Conservation (phyloP, 192 early-diverging fungal genomes). For the Pilobolus umbonatus region DNA sequence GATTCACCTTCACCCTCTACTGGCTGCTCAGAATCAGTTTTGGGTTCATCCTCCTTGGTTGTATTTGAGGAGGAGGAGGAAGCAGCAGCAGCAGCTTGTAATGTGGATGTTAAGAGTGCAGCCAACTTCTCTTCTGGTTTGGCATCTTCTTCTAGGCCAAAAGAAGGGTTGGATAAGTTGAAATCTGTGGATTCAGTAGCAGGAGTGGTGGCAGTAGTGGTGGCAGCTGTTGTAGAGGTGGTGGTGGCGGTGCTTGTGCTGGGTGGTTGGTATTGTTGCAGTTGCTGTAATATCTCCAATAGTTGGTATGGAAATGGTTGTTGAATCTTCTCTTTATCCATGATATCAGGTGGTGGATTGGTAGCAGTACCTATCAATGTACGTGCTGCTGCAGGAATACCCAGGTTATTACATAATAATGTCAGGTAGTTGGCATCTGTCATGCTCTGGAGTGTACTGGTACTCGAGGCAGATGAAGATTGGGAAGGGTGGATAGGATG, state of each 20-base stretch:
- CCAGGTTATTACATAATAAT: constrained; percentile 17
- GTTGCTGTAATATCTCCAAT: constrained; percentile 14
- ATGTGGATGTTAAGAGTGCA: constrained; percentile 6
- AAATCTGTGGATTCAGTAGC: too few relatives aligned
- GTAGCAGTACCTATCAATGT: neutral
- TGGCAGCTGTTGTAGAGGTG: neutral
- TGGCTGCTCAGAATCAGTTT: neutral
- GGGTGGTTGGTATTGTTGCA: constrained; percentile 20
- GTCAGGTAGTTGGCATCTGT: constrained; percentile 15
- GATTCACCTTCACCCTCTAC: neutral
- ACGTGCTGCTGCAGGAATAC: constrained; percentile 4
- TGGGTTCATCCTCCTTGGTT: neutral
- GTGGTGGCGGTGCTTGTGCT: neutral
- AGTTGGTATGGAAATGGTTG: constrained; percentile 14
- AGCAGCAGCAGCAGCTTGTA: constrained; percentile 3
- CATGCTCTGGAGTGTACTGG: neutral
- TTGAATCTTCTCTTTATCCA: neutral
- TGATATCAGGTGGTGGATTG: too few relatives aligned
- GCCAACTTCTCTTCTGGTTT: constrained; percentile 14
- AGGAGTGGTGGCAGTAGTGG: too few relatives aligned
- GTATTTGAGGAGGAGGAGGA: neutral
- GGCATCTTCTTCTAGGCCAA: neutral
- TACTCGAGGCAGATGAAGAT: neutral
- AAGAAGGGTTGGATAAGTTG: neutral
- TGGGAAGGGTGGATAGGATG: constrained; percentile 8